phyloP scores from a whole-genome alignment of 371 early-diverging fungal species.

The Mortierella sp. region DNA sequence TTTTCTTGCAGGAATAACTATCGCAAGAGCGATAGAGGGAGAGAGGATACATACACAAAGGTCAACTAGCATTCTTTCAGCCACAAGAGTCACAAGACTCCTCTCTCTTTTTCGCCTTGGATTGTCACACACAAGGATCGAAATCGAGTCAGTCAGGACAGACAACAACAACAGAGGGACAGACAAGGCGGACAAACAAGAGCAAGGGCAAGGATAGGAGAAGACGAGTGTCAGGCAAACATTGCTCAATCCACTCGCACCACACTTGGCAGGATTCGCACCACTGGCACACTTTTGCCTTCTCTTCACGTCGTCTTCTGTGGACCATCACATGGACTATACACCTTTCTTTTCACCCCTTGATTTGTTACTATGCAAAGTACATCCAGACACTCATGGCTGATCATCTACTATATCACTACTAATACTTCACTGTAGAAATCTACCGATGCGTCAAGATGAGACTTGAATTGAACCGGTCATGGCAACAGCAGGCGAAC shows the following conservation, averaged over 20 bases:
- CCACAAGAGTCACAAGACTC: conserved; percentile 17
- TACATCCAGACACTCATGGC: not conserved
- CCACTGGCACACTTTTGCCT: not conserved
- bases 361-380: conserved; percentile 5
- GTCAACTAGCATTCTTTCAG: not conserved
- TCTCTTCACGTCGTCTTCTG: not conserved
- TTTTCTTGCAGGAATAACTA: not conserved
- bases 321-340: conserved; percentile 7
- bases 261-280: not conserved
- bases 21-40: not conserved
- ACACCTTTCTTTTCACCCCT: not conserved
- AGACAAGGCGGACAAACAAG: not conserved
- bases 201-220: not conserved
- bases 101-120: not conserved
- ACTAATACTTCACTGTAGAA: conserved; percentile 47
- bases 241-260: not conserved
- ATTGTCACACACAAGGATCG: conserved; percentile 9
- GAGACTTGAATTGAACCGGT: conserved; percentile 83
- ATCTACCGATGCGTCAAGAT: conserved; percentile 86
- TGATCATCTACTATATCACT: conserved; percentile 7
- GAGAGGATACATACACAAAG: not conserved
- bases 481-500: conserved; percentile 73
- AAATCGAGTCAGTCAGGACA: not conserved
- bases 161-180: not conserved
- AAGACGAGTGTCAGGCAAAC: not conserved